Evolutionary conservation across 2,329 filamentous ascomycete genomes (phyloP).

Genomic region (Hymenoscyphus occultus): DNA sequence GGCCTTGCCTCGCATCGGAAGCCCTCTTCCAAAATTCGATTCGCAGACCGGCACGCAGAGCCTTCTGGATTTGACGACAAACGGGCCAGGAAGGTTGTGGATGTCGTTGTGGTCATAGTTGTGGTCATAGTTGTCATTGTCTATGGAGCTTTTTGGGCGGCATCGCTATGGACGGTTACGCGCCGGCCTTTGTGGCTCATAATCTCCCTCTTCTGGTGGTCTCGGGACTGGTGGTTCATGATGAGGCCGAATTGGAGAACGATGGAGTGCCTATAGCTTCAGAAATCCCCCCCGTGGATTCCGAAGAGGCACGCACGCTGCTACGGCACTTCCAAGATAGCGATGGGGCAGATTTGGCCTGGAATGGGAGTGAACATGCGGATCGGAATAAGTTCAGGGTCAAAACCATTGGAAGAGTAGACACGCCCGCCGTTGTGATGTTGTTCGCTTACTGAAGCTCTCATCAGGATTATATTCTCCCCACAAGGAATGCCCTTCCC

Average conservation of each 20-base stretch:
- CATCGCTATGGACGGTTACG: conserved; percentile 71
- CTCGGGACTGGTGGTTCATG: conserved; percentile 63
- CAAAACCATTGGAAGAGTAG: conserved; percentile 76
- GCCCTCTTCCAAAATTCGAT: not conserved
- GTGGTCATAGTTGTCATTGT: conserved; percentile 12
- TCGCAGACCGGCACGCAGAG: not conserved
- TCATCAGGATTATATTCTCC: conserved; percentile 50
- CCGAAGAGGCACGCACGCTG: conserved; percentile 62
- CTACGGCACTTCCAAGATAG: conserved; percentile 62
- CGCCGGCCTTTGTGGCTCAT: conserved; percentile 75
- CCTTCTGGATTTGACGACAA: not conserved
- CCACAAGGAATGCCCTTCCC: conserved; percentile 54
- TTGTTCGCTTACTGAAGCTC: conserved; percentile 30
- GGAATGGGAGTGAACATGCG: conserved; percentile 57
- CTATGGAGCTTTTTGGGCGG: conserved; percentile 31
- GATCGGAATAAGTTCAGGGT: conserved; percentile 61
- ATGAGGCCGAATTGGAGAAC: conserved; percentile 36
- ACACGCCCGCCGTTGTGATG: conserved; percentile 34
- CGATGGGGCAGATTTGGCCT: conserved; percentile 63
- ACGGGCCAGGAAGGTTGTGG: not conserved
- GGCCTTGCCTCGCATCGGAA: not conserved
- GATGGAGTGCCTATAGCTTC: conserved; percentile 61
- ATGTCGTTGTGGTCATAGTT: not conserved
- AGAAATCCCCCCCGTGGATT: conserved; percentile 64
- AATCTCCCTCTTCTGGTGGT: conserved; percentile 83